Base-by-base conservation (phyloP, 1,139 yeast genomes). In the Suhomyces bokatorum region DNA sequence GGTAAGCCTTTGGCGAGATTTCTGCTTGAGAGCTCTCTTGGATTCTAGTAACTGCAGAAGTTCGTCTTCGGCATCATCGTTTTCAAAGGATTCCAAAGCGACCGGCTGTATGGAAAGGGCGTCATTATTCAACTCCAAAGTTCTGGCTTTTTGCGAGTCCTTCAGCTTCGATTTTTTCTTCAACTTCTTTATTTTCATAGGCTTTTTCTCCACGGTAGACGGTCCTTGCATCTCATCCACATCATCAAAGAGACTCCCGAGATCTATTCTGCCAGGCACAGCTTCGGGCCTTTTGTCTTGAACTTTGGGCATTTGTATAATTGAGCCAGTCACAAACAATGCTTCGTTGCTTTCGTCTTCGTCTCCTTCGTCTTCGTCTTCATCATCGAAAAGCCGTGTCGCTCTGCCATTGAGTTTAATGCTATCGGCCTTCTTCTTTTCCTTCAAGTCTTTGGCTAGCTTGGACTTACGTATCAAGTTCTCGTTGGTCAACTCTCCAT, bases 401-500 rank as follows among this genome's bases (percentile, higher is more conserved):
- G 56, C 55, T 31, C 66, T 44, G 1, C 69, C 69, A 35, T 56
- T 62, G 45, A 58, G 60, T 40, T 59, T 62, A 14, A 63, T 57
- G 43, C 45, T 53, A 29, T 63, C 69, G 14, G 54, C 70, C 28
- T 58, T 59, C 14, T 48, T 49, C 33, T 49, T 51, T 35, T 67
- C 70, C 10, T 51, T 45, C 24, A 69, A 48, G 3, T 62, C 60
- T 7, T 53, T 48, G 30, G 58, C 49, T 27, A 64, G 49, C 44
- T 64, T 67, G 14, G 65, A 55, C 39, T 68, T 62, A 28, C 66
- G 67, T 1, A 63, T 55, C 38, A 83, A 54, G 22, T 55, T 45
- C 6, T 69, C 74, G 46, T 80, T 78, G 34, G 69, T 77, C 37
- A 83, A 64, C 40, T 66, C 72, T 9, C 68, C 78, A 16, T 72